Conservation (phyloP, 495 filamentous ascomycete species). For the Lasiosphaeria miniovina region DNA sequence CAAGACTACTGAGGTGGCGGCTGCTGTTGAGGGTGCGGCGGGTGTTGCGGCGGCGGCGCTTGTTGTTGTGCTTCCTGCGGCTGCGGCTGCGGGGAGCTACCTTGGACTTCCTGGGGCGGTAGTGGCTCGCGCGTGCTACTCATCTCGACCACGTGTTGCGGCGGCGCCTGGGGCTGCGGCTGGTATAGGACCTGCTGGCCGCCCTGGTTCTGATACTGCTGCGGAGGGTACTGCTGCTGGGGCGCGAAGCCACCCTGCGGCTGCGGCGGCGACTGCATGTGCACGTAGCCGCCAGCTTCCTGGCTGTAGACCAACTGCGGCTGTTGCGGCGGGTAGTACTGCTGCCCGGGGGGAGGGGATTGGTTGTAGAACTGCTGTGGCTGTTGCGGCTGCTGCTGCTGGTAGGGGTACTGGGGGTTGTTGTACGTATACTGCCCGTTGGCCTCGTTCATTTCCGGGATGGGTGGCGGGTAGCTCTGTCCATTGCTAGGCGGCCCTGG, state of each 20-base stretch:
- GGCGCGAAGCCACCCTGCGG: neutral
- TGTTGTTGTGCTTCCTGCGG: too few species aligned
- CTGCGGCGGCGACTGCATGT: neutral
- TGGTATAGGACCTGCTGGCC: neutral
- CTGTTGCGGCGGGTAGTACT: conserved; percentile 2
- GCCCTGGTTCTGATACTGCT: neutral
- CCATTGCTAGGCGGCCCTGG: conserved; percentile 2
- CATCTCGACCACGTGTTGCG: conserved; percentile 15
- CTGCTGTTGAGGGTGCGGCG: too few species aligned
- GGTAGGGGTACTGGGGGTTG: neutral
- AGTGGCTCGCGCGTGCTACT: conserved; percentile 11
- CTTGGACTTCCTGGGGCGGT: conserved; percentile 20
- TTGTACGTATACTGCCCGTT: neutral
- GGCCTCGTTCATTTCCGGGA: conserved; percentile 18
- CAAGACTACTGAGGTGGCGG: too few species aligned
- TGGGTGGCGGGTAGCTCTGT: conserved; percentile 9
- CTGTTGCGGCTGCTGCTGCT: conserved; percentile 2
- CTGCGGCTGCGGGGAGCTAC: conserved; percentile 3
- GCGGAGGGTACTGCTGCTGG: neutral
- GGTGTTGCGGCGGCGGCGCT: too few species aligned
- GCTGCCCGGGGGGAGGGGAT: neutral
- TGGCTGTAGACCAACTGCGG: neutral
- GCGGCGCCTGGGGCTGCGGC: neutral
- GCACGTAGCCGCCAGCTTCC: neutral
- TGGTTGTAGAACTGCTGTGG: conserved; percentile 1